A percentile compares a stretch with the other conserved stretches of the same genome.
These are phyloP conservation scores for Stemphylium vesicarium DNA, from an alignment of 2,329 filamentous ascomycete genomes.

Conservation along the genomic window DNA sequence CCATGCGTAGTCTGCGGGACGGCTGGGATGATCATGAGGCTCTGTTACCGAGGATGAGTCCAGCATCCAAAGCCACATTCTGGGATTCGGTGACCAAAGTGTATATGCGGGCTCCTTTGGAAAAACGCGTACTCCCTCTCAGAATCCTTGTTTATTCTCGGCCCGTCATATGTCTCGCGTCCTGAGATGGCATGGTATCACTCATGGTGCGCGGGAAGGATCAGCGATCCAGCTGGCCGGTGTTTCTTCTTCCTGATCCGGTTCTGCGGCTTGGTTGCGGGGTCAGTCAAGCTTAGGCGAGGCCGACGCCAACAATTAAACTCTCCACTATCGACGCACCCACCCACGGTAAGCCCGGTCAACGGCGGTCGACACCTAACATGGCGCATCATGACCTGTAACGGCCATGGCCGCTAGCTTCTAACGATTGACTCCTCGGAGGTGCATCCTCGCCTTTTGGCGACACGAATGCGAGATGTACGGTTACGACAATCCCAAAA, in stretches of 20 bases:
- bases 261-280: conserved; percentile 28
- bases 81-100: conserved; percentile 8
- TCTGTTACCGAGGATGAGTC: conserved; percentile 20
- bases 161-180: conserved; percentile 9
- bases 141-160: conserved; percentile 13
- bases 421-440: conserved; percentile 1
- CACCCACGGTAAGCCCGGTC: conserved; percentile 30
- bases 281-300: conserved; percentile 33
- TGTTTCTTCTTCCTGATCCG: conserved; percentile 10
- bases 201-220: conserved; percentile 27
- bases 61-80: conserved; percentile 9
- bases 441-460: not conserved
- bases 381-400: conserved; percentile 5
- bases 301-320: conserved; percentile 29
- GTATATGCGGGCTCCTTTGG: conserved; percentile 1
- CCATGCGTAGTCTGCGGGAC: conserved; percentile 1
- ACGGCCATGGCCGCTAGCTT: conserved; percentile 10
- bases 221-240: conserved; percentile 26
- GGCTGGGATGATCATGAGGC: conserved; percentile 21
- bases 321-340: conserved; percentile 16
- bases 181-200: conserved; percentile 15
- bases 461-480: conserved; percentile 9
- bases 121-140: not conserved
- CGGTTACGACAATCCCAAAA: conserved; percentile 19
- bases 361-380: conserved; percentile 18